Evolutionary conservation across 352 stramenopile genomes (phyloP).

Genomic region (Thalassiosira livingstoniorum): DNA sequence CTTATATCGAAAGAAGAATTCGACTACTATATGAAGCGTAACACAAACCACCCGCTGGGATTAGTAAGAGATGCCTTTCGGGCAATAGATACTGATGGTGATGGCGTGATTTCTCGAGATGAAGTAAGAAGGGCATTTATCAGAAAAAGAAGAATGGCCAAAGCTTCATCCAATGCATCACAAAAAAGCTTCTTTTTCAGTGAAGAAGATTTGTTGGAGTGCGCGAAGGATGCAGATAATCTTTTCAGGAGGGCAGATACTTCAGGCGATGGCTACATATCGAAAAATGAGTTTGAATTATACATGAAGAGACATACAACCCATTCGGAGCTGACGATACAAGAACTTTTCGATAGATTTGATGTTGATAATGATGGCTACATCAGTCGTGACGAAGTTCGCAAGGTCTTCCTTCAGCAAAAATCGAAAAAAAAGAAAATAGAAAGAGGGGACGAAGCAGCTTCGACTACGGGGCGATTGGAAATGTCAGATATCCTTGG

Average conservation of each 20-base stretch:
- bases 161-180: background rate
- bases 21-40: constrained; percentile 43
- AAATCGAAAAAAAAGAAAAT: background rate
- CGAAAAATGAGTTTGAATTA: constrained; percentile 26
- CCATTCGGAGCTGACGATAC: constrained; percentile 25
- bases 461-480: background rate
- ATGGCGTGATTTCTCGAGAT: constrained; percentile 32
- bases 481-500: constrained; percentile 20
- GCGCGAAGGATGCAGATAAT: constrained; percentile 15
- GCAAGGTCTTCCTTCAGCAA: constrained; percentile 23
- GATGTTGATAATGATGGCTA: constrained; percentile 36
- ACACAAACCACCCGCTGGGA: constrained; percentile 34
- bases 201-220: constrained; percentile 13
- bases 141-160: constrained; percentile 15
- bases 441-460: background rate
- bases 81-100: constrained; percentile 31
- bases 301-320: constrained; percentile 46
- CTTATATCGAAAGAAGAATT: constrained; percentile 31
- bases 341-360: constrained; percentile 24
- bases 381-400: constrained; percentile 35
- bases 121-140: constrained; percentile 34
- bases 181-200: background rate
- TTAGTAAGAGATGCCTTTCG: constrained; percentile 29
- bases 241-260: constrained; percentile 35
- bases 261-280: constrained; percentile 19